phyloP scores from a whole-genome alignment of 768 basidiomycete species.

The Boletus reticulatus region DNA sequence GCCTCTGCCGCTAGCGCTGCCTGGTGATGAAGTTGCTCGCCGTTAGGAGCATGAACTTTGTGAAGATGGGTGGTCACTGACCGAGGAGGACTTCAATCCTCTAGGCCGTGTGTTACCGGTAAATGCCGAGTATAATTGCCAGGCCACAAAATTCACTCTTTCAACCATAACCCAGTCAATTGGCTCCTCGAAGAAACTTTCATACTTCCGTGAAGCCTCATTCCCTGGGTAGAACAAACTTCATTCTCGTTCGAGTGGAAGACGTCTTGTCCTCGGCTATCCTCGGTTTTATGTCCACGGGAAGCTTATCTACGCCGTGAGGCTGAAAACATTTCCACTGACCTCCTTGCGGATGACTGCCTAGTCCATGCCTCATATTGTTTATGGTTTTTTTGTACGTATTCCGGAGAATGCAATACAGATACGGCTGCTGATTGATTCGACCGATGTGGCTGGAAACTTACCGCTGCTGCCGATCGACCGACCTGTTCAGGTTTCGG shows the following conservation, averaged over 20 bases:
- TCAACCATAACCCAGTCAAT: no score
- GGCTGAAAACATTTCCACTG: slow-evolving; percentile 6
- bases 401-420: neutral
- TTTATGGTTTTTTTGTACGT: no score
- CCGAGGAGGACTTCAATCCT: no score
- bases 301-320: neutral
- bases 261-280: neutral
- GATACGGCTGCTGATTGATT: neutral
- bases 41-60: no score
- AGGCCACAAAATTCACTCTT: no score
- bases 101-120: no score
- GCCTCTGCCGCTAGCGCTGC: neutral
- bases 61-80: no score
- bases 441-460: no score
- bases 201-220: slow-evolving; percentile 26
- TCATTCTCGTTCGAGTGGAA: slow-evolving; percentile 8
- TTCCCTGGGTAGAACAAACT: slow-evolving; percentile 32
- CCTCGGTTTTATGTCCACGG: neutral
- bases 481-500: neutral
- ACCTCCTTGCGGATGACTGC: neutral
- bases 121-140: no score
- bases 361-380: neutral
- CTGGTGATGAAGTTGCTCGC: no score
- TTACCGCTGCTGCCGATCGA: neutral
- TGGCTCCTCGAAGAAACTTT: slow-evolving; percentile 21